Percentiles rank a stretch among this genome's conserved stretches.
phyloP scores from a whole-genome alignment of 106 monocot genomes.

The Platanthera zijinensis region DNA sequence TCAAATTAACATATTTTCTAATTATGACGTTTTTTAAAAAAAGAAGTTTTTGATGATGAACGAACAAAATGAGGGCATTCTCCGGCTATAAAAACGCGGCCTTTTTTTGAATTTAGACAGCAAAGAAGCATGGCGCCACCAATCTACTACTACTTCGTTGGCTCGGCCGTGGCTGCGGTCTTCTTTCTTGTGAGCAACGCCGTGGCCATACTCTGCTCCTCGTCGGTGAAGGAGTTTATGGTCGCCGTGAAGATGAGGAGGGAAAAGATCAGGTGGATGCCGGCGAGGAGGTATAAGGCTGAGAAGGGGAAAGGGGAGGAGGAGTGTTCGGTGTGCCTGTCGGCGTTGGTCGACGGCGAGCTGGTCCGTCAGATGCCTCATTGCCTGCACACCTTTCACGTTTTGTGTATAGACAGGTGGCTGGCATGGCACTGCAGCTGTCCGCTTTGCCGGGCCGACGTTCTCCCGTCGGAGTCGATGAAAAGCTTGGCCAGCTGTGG shows the following conservation, averaged over 20 bases:
- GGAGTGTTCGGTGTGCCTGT: slow-evolving; percentile 38
- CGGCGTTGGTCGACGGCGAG: slow-evolving; percentile 28
- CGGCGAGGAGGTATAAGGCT: slow-evolving; percentile 5
- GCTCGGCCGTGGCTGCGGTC: slow-evolving; percentile 5
- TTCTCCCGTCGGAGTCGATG: not conserved
- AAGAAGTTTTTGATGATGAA: no score
- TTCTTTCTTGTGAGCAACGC: slow-evolving; percentile 8
- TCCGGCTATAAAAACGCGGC: not conserved
- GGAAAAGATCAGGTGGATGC: not conserved
- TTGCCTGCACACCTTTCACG: slow-evolving; percentile 34
- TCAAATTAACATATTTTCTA: no score
- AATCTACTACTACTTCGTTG: slow-evolving; percentile 2
- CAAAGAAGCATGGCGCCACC: not conserved
- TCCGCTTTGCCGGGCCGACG: slow-evolving; percentile 21
- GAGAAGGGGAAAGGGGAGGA: not conserved
- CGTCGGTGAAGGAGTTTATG: not conserved
- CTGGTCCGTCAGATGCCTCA: slow-evolving; percentile 19
- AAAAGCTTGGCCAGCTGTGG: not conserved
- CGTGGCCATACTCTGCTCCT: slow-evolving; percentile 10
- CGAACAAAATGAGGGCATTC: not conserved
- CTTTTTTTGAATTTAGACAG: not conserved
- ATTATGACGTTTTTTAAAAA: no score
- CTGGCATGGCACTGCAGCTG: slow-evolving; percentile 21
- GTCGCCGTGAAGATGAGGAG: not conserved
- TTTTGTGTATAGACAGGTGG: slow-evolving; percentile 37